Percentiles rank a stretch among this genome's conserved stretches.
phyloP scores from a whole-genome alignment of 495 filamentous ascomycete genomes.

The Astrothelium subdiscretum region DNA sequence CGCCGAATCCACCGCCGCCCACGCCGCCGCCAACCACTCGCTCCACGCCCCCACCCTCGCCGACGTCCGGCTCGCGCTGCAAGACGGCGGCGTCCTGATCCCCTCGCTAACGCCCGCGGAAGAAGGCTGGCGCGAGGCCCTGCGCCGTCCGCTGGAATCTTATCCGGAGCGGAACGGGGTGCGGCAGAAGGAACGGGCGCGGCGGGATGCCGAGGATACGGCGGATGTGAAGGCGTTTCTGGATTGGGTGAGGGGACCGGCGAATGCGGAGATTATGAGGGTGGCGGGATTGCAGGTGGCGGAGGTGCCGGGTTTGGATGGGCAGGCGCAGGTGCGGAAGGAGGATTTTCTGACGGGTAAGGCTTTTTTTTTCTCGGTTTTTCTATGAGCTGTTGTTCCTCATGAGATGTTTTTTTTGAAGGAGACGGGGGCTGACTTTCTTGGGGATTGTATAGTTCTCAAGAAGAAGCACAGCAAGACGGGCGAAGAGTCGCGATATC shows the following conservation, averaged over 20 bases:
- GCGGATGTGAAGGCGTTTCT: slow-evolving; percentile 62
- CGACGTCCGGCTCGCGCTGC: slow-evolving; percentile 72
- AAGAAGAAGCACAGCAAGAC: slow-evolving; percentile 81
- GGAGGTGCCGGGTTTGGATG: slow-evolving; percentile 31
- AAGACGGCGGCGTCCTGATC: slow-evolving; percentile 58
- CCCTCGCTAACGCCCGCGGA: slow-evolving; percentile 49
- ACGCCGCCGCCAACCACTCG: slow-evolving; percentile 43
- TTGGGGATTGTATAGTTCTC: slow-evolving; percentile 29
- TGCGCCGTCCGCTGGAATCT: slow-evolving; percentile 24
- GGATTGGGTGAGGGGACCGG: slow-evolving; percentile 56
- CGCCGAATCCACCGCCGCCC: slow-evolving; percentile 46
- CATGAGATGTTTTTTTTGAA: too few species aligned
- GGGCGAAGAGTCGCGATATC: slow-evolving; percentile 67
- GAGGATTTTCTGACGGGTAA: slow-evolving; percentile 65
- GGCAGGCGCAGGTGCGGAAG: slow-evolving; percentile 38
- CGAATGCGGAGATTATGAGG: slow-evolving; percentile 61
- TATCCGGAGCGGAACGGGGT: slow-evolving; percentile 14
- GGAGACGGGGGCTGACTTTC: slow-evolving; percentile 1
- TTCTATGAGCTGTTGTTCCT: too few species aligned
- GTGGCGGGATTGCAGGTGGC: slow-evolving; percentile 42
- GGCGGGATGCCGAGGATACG: slow-evolving; percentile 53
- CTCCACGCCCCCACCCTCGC: slow-evolving; percentile 44
- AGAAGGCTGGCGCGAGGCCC: slow-evolving; percentile 38
- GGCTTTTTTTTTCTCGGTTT: slow-evolving; percentile 1
- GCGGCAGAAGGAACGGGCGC: background rate